A percentile compares a stretch with the other conserved stretches of the same genome.
phyloP scores from a whole-genome alignment of 1,284 basidiomycete genomes.

The Anthracocystis panici-leucophaei region DNA sequence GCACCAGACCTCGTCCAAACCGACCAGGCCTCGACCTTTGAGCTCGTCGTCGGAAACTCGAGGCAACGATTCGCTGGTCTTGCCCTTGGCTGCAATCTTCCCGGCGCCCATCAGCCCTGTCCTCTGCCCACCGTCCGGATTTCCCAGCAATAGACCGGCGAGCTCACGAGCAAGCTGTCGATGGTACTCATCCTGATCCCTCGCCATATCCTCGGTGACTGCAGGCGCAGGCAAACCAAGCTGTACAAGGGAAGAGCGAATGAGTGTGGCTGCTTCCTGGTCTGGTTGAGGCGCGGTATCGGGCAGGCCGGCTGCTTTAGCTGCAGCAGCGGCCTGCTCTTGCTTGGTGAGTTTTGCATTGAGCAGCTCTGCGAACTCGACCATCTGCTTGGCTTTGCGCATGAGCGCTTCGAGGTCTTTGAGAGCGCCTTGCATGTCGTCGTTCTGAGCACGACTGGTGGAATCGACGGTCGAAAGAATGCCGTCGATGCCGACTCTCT shows the following conservation, averaged over 20 bases:
- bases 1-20: slow-evolving; percentile 95
- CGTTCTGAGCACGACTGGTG: slow-evolving; percentile 75
- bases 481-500: slow-evolving; percentile 52
- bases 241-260: slow-evolving; percentile 87
- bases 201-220: slow-evolving; percentile 89
- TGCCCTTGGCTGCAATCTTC: slow-evolving; percentile 68
- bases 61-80: slow-evolving; percentile 31
- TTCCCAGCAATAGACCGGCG: slow-evolving; percentile 78
- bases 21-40: slow-evolving; percentile 74
- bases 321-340: slow-evolving; percentile 68
- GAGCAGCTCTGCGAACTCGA: slow-evolving; percentile 84
- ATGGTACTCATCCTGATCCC: slow-evolving; percentile 83
- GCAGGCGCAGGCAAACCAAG: slow-evolving; percentile 85
- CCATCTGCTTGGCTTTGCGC: slow-evolving; percentile 93
- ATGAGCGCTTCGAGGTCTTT: slow-evolving; percentile 90
- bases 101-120: slow-evolving; percentile 68
- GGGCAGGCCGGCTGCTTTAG: slow-evolving; percentile 26
- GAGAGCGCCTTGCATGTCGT: slow-evolving; percentile 82
- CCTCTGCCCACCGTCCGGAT: slow-evolving; percentile 35
- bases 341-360: slow-evolving; percentile 82
- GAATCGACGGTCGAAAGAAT: slow-evolving; percentile 40
- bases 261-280: slow-evolving; percentile 74
- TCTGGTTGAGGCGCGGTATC: slow-evolving; percentile 32
- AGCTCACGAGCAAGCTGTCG: slow-evolving; percentile 87
- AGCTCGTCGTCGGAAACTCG: slow-evolving; percentile 25